phyloP scores from a whole-genome alignment of 208 protist genomes.

The Trypanosoma boissoni region DNA sequence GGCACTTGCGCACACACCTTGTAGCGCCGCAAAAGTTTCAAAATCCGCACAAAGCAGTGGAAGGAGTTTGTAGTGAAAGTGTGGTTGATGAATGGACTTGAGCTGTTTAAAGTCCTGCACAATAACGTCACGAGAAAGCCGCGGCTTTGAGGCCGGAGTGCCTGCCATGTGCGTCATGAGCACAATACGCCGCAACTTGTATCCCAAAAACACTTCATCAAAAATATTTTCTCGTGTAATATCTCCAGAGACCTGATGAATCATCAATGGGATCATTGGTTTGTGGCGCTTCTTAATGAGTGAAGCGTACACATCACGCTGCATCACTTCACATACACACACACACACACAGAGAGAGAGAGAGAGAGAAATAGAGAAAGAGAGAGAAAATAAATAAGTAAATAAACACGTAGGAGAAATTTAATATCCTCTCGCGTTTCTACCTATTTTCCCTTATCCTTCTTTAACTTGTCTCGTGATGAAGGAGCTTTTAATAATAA shows the following conservation, averaged over 20 bases:
- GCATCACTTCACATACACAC: too few relatives aligned
- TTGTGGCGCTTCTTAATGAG: slow-evolving; percentile 64
- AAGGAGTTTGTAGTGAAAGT: slow-evolving; percentile 79
- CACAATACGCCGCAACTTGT: slow-evolving; percentile 60
- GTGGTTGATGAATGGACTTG: slow-evolving; percentile 55
- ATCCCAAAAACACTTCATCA: slow-evolving; percentile 63
- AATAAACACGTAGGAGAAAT: too few relatives aligned
- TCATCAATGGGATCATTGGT: slow-evolving; percentile 49
- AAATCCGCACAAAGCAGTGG: slow-evolving; percentile 63
- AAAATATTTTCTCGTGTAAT: slow-evolving; percentile 65
- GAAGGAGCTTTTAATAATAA: too few relatives aligned
- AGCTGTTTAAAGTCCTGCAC: slow-evolving; percentile 61
- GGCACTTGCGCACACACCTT: slow-evolving; percentile 48
- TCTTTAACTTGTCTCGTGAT: too few relatives aligned
- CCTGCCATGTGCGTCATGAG: slow-evolving; percentile 75
- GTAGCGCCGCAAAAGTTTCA: slow-evolving; percentile 69
- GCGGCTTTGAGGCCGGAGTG: slow-evolving; percentile 16
- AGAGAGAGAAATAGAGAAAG: slow-evolving; percentile 2
- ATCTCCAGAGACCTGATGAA: slow-evolving; percentile 66
- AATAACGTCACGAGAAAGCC: slow-evolving; percentile 59
- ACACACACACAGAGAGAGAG: too few relatives aligned
- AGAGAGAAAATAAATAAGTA: slow-evolving; percentile 3
- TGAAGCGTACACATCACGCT: slow-evolving; percentile 77
- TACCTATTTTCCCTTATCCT: too few relatives aligned
- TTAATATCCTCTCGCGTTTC: too few relatives aligned